A percentile compares a stretch with the other conserved stretches of the same genome.
Evolutionary conservation across 768 basidiomycete species (phyloP).

Genomic region (Melanogaster broomeanus): DNA sequence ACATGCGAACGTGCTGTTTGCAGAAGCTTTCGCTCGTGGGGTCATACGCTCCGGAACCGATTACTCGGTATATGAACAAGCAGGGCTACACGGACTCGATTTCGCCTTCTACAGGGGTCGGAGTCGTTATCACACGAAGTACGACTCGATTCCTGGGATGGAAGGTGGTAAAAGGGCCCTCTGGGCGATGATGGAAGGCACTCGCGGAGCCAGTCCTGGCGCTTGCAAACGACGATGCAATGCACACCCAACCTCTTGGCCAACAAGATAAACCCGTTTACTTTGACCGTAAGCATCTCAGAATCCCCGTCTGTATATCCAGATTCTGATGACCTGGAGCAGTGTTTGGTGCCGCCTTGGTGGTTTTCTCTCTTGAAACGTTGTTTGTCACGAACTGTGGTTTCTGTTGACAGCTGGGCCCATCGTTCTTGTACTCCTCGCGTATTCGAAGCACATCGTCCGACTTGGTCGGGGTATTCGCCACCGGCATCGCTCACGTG

Average conservation of each 20-base stretch:
- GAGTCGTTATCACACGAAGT: conserved; percentile 75
- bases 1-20: conserved; percentile 68
- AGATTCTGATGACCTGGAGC: background rate
- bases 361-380: conserved; percentile 53
- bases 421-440: conserved; percentile 47
- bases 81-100: conserved; percentile 70
- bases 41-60: conserved; percentile 73
- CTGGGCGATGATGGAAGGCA: conserved; percentile 80
- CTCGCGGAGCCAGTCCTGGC: conserved; percentile 54
- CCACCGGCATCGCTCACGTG: conserved; percentile 1
- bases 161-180: conserved; percentile 55
- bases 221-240: conserved; percentile 48
- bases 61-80: conserved; percentile 62
- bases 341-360: conserved; percentile 62
- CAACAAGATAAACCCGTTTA: conserved; percentile 48
- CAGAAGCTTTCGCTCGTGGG: conserved; percentile 68
- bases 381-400: conserved; percentile 59
- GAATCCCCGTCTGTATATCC: background rate
- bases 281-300: conserved; percentile 63
- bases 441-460: conserved; percentile 35
- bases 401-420: conserved; percentile 67
- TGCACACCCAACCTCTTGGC: conserved; percentile 25
- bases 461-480: conserved; percentile 20
- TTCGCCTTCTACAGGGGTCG: conserved; percentile 78
- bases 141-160: conserved; percentile 64